Evolutionary conservation across 1,284 basidiomycete genomes (phyloP).

Genomic region (Phenoliferia sp.): DNA sequence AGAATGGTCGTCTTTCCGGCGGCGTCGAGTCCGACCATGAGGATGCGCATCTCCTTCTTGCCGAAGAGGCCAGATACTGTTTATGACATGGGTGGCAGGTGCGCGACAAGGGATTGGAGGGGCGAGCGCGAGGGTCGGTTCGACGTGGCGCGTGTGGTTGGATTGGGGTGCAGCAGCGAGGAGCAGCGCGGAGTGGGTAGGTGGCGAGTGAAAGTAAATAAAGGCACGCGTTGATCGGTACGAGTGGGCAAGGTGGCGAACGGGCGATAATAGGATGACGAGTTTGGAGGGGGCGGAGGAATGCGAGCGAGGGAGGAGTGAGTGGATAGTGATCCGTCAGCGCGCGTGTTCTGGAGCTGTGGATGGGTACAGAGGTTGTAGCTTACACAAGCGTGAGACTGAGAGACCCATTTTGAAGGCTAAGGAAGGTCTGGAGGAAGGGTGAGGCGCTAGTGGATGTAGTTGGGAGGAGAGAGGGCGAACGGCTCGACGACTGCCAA

Average conservation of each 20-base stretch:
- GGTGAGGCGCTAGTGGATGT: background rate
- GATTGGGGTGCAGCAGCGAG: background rate
- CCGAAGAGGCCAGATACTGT: slow-evolving; percentile 62
- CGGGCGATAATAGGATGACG: too few species aligned
- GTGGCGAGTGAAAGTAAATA: background rate
- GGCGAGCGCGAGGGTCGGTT: background rate
- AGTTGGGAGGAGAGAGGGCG: background rate
- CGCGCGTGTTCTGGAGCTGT: background rate
- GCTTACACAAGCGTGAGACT: slow-evolving; percentile 29
- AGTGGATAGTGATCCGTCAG: background rate
- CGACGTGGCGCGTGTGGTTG: background rate
- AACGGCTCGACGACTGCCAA: background rate
- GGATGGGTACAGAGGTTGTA: background rate
- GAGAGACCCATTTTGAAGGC: slow-evolving; percentile 31
- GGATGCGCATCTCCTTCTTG: slow-evolving; percentile 97
- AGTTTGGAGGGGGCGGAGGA: background rate
- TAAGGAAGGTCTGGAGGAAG: background rate
- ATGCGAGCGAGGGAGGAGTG: background rate
- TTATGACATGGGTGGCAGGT: background rate
- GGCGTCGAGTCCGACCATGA: slow-evolving; percentile 85
- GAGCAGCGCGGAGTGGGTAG: background rate
- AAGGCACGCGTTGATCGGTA: background rate
- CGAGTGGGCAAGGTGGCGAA: background rate
- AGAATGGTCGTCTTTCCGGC: slow-evolving; percentile 66
- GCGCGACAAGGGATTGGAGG: background rate